These are phyloP conservation scores for Amaranthus cruentus DNA, from an alignment of 148 eudicot genomes.

Conservation along the genomic window DNA sequence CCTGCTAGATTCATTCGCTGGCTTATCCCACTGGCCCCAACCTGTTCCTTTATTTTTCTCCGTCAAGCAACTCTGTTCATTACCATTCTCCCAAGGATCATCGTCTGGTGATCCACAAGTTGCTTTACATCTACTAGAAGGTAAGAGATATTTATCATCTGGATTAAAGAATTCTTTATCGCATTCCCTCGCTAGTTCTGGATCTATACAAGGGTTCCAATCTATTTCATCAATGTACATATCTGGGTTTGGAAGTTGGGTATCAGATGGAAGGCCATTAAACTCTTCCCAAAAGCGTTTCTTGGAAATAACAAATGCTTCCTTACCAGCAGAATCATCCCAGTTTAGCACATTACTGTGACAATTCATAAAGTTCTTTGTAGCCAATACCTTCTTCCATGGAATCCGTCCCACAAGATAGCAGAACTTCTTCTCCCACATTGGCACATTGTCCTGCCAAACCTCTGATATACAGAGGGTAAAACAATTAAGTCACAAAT, in stretches of 20 bases:
- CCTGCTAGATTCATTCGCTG: conserved; percentile 15
- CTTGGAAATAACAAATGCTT: conserved; percentile 56
- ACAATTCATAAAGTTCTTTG: conserved; percentile 43
- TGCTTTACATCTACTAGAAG: conserved; percentile 18
- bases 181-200: conserved; percentile 36
- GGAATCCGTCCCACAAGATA: conserved; percentile 49
- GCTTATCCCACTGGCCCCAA: conserved; percentile 32
- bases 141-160: conserved; percentile 37
- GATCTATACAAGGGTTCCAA: conserved; percentile 66
- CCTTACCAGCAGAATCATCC: conserved; percentile 68
- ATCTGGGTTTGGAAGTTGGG: conserved; percentile 48
- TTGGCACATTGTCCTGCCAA: conserved; percentile 56
- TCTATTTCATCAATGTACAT: conserved; percentile 53
- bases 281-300: conserved; percentile 49
- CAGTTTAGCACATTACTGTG: conserved; percentile 43
- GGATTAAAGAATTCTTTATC: conserved; percentile 54
- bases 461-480: conserved; percentile 28
- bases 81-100: conserved; percentile 40
- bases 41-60: conserved; percentile 26
- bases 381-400: conserved; percentile 61
- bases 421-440: conserved; percentile 80
- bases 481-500: not conserved
- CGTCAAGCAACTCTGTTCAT: conserved; percentile 19
- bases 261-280: conserved; percentile 38
- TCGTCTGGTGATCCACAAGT: conserved; percentile 16